A percentile compares a stretch with the other conserved stretches of the same genome.
Conservation (phyloP, 2,329 filamentous ascomycete genomes). For the Pseudogymnoascus sp. region DNA sequence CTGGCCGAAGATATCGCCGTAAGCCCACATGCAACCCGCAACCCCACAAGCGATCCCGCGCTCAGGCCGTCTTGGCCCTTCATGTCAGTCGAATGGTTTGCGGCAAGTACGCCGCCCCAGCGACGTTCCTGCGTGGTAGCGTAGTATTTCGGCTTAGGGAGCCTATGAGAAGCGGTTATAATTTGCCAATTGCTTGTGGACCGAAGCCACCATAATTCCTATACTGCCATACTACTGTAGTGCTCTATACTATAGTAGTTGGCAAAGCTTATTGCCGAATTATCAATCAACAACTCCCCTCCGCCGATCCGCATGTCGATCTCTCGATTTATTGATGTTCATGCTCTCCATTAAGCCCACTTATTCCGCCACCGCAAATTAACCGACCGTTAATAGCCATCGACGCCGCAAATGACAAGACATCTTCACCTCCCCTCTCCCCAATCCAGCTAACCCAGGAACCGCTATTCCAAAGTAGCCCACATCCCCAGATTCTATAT, state of each 20-base stretch:
- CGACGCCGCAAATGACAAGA: background rate
- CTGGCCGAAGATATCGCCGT: background rate
- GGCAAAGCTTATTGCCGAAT: constrained; percentile 1
- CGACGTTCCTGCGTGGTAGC: background rate
- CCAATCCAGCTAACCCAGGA: background rate
- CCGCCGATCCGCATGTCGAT: background rate
- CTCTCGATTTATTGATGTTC: background rate
- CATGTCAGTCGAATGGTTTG: background rate
- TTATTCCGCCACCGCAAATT: constrained; percentile 8
- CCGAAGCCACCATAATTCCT: too few species aligned
- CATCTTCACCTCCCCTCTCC: background rate
- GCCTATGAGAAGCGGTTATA: background rate
- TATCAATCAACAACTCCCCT: background rate
- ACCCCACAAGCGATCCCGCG: too few species aligned
- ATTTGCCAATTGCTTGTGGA: background rate
- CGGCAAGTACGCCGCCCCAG: background rate
- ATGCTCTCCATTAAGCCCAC: background rate
- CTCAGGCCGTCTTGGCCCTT: too few species aligned
- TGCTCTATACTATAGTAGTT: background rate
- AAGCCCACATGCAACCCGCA: background rate
- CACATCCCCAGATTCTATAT: constrained; percentile 6
- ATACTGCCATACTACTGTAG: background rate
- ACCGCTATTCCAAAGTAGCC: background rate
- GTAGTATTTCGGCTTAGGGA: background rate
- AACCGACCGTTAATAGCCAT: background rate